Evolutionary conservation across 2,329 filamentous ascomycete species (phyloP), one percentile per base, ranked within the genome.

Genomic region (Talaromyces amestolkiae): DNA sequence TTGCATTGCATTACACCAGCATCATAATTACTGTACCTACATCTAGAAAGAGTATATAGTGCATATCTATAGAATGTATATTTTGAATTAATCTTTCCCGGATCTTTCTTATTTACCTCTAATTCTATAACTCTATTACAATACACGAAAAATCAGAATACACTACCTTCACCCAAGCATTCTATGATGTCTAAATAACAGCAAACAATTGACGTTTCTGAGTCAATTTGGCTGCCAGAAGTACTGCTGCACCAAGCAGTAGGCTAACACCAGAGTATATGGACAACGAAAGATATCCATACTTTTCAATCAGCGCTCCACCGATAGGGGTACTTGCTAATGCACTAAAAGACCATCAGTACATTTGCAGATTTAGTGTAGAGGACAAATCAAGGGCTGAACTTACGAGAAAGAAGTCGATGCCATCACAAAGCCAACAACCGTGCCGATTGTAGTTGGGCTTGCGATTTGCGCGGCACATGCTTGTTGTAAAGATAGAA

Each of bases 401-500:
- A 72, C 80, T 68, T 72, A 83, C 79, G 79, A 78, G 6, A 83
- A 66, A 1, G 82, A 77, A 1, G 79, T 72, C 4, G 76, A 76
- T 0, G 77, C 81, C 70, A 80, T 76, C 1, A 81, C 70, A 19
- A 76, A 69, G 0, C 82, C 82, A 9, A 83, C 74, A 0, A 79
- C 79, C 1, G 79, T 73, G 0, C 82, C 82, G 31, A 80, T 73
- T 0, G 75, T 78, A 3, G 75, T 68, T 1, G 73, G 72, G 0
- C 74, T 78, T 0, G 79, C 74, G 9, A 84, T 70, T 51, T 80
- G 77, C 0, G 77, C 78, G 0, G 79, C 81, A 65, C 81, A 84
- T 0, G 81, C 79, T 64, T 77, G 71, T 49, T 84, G 82, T 0
- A 84, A 73, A 58, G 79, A 81, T 31, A 84, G 67, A 35, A 84